phyloP scores from a whole-genome alignment of 192 early-diverging fungal genomes.

The Podila horticola region DNA sequence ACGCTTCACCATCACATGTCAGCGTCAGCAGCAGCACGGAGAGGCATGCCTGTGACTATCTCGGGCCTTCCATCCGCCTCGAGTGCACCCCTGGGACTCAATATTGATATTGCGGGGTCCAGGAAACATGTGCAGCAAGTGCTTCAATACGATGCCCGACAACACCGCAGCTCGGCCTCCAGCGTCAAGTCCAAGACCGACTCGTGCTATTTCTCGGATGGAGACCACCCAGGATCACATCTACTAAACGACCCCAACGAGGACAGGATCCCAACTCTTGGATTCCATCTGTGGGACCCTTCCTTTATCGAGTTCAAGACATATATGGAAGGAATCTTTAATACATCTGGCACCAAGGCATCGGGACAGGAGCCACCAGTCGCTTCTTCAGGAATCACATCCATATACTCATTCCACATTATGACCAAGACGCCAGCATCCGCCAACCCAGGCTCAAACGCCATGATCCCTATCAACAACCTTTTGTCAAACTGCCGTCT shows the following conservation, averaged over 20 bases:
- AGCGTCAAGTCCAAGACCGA: slow-evolving; percentile 45
- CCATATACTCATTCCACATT: slow-evolving; percentile 42
- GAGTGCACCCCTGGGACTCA: background rate
- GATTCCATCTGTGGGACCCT: slow-evolving; percentile 50
- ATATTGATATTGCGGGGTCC: slow-evolving; percentile 20
- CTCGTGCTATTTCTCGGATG: slow-evolving; percentile 51
- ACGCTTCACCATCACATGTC: slow-evolving; percentile 43
- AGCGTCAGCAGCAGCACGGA: slow-evolving; percentile 32
- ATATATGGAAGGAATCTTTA: slow-evolving; percentile 37
- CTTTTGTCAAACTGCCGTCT: slow-evolving; percentile 42
- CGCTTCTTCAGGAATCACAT: slow-evolving; percentile 14
- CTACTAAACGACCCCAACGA: slow-evolving; percentile 40
- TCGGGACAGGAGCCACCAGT: slow-evolving; percentile 11
- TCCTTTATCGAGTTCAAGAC: slow-evolving; percentile 47
- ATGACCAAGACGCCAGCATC: slow-evolving; percentile 22
- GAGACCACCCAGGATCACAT: slow-evolving; percentile 46
- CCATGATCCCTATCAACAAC: slow-evolving; percentile 33
- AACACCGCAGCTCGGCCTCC: slow-evolving; percentile 45
- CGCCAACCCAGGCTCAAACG: slow-evolving; percentile 15
- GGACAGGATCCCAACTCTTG: slow-evolving; percentile 39
- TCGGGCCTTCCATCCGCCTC: background rate
- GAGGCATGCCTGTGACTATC: slow-evolving; percentile 24
- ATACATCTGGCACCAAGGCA: background rate
- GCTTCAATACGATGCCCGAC: slow-evolving; percentile 32
- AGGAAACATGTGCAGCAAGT: slow-evolving; percentile 44